Conservation (phyloP, 2,329 filamentous ascomycete genomes). For the Emergomyces pasteurianus region DNA sequence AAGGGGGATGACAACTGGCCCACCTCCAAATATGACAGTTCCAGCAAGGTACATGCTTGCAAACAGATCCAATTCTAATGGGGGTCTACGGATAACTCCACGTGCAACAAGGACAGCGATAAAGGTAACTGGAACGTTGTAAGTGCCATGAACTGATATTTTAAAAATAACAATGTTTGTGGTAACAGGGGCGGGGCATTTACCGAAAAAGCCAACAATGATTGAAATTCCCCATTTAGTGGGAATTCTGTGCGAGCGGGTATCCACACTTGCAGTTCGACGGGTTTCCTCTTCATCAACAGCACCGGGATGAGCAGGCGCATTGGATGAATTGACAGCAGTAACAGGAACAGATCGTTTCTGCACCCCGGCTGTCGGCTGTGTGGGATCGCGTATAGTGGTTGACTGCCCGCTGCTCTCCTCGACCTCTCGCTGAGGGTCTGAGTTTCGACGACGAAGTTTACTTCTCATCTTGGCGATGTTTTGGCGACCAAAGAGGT, state of each 20-base stretch:
- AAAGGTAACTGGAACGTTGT: slow-evolving; percentile 36
- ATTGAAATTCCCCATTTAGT: slow-evolving; percentile 17
- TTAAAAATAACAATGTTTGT: too few relatives aligned
- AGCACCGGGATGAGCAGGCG: background rate
- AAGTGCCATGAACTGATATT: background rate
- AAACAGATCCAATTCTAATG: slow-evolving; percentile 50
- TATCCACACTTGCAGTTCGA: slow-evolving; percentile 2
- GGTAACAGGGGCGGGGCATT: too few relatives aligned
- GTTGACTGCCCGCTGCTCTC: slow-evolving; percentile 2
- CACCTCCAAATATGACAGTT: slow-evolving; percentile 55
- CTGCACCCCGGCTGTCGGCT: slow-evolving; percentile 1
- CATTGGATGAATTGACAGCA: background rate
- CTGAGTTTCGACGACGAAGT: slow-evolving; percentile 12
- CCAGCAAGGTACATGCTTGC: slow-evolving; percentile 63
- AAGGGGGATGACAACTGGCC: slow-evolving; percentile 53
- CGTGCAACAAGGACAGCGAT: slow-evolving; percentile 42
- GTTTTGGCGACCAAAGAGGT: slow-evolving; percentile 41
- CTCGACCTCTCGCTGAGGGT: slow-evolving; percentile 9
- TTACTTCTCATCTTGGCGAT: slow-evolving; percentile 21
- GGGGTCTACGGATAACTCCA: slow-evolving; percentile 25
- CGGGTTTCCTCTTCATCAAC: background rate
- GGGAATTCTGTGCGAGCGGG: slow-evolving; percentile 8
- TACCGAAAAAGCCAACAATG: slow-evolving; percentile 39
- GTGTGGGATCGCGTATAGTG: slow-evolving; percentile 6
- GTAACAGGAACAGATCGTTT: slow-evolving; percentile 9